Evolutionary conservation across 2,329 filamentous ascomycete genomes (phyloP), one percentile per base, ranked within the genome.

Genomic region (Colletotrichum siamense): DNA sequence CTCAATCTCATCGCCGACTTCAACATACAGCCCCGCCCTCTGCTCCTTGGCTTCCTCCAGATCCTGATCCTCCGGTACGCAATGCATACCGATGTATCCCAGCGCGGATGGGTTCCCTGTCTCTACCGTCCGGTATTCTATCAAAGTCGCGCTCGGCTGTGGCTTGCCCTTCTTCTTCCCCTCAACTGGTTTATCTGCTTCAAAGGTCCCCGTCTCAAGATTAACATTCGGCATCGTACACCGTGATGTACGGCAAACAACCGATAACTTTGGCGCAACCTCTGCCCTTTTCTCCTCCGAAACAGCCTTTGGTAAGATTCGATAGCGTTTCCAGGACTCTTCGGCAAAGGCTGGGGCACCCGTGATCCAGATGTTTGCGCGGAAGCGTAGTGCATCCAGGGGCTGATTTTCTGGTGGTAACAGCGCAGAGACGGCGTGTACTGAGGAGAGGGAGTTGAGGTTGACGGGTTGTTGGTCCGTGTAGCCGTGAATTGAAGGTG

Each of bases 11-110:
- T 82, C 81, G 1, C 80, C 81, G 1, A 82, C 81, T 9, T 78
- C 55, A 13, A 82, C 73, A 18, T 78, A 78, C 5, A 81, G 12
- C 0, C 67, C 66, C 2, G 13, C 64, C 3, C 36, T n/a, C n/a
- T 66, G 68, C 3, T 59, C 57, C 6, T 18, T 16, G 30, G 77
- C 79, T 10, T 79, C 73, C 0, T 64, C 49, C 12, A 81, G 13
- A 7, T 77, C 71, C 6, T 70, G 59, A 8, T 81, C 79, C 10
- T 82, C 81, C 0, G 81, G 81, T 2, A 82, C 81, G n/a, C 80
- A 81, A 49, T 82, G 81, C 80, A 82, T 82, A 4, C 81, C 81
- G 16, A 82, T 32, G 24, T 82, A 82, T 0, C 81, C 81, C 22
- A 82, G 69, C 18, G 81, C 81, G 15, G 64, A 78, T 0, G 77